Conservation (phyloP, 371 early-diverging fungal genomes). For the Mortierella sp. region DNA sequence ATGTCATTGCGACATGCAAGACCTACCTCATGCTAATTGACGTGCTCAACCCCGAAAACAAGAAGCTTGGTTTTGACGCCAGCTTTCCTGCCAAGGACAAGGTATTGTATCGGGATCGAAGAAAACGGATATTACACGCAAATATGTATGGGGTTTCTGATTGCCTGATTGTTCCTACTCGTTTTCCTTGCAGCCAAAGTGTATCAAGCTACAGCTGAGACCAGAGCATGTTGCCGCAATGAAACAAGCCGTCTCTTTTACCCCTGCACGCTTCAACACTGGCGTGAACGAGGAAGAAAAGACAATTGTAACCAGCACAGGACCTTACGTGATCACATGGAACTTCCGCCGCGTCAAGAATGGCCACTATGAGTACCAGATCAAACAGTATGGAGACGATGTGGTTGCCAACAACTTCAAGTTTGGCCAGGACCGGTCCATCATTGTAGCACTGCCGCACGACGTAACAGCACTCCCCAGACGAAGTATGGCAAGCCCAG, state of each 20-base stretch:
- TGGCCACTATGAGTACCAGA: conserved; percentile 84
- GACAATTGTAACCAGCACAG: conserved; percentile 88
- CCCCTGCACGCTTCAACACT: conserved; percentile 93
- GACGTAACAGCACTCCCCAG: conserved; percentile 47
- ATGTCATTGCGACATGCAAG: conserved; percentile 90
- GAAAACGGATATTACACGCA: background rate
- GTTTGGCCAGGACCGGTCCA: conserved; percentile 73
- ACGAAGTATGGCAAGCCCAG: conserved; percentile 24
- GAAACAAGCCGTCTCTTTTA: conserved; percentile 79
- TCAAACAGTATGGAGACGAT: conserved; percentile 82
- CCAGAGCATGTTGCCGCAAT: conserved; percentile 94
- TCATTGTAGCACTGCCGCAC: conserved; percentile 75
- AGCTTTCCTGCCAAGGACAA: conserved; percentile 70
- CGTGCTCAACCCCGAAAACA: conserved; percentile 61
- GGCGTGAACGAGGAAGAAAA: conserved; percentile 75
- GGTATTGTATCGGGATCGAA: conserved; percentile 19
- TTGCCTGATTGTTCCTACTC: background rate
- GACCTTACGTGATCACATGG: conserved; percentile 95
- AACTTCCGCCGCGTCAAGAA: conserved; percentile 84
- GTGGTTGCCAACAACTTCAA: conserved; percentile 94
- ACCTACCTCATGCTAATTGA: conserved; percentile 87
- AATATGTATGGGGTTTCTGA: background rate
- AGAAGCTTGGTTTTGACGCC: conserved; percentile 71
- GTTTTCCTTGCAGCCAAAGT: conserved; percentile 65
- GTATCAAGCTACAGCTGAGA: conserved; percentile 82